Evolutionary conservation across 2,329 filamentous ascomycete genomes (phyloP), one percentile per base, ranked within the genome.

Genomic region (Cladosporium sp.): DNA sequence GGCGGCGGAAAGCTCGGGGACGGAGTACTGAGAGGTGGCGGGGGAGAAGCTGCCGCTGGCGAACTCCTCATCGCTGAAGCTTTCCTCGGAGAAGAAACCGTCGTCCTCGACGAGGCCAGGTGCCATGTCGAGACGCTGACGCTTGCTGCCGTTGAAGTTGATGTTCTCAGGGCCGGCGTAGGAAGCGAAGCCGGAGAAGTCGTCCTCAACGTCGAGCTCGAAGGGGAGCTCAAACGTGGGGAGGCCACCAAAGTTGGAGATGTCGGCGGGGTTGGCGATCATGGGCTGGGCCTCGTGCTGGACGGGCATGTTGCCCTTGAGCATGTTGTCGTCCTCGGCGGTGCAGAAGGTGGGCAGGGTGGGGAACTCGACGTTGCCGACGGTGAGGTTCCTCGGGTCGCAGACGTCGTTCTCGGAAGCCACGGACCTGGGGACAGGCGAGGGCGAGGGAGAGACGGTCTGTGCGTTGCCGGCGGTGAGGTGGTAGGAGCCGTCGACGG

Each of bases 201-300:
- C 89, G 78, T 95, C 89, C 64, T 95, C 91, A 1, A 87, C 90
- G 68, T 95, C 91, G 53, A 95, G 79, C 63, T 95, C 90, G 19
- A 91, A 93, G 60, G 95, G 82, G 59, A 89, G 87, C 69, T 95
- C 88, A 61, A 95, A 95, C 8, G 79, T 76, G 22, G 87, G 85
- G 31, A 93, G 78, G 19, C 80, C 80, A 73, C 79, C 71, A 57
- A 77, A 74, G 60, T 76, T 73, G 53, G 73, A 70, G 59, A 79
- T 74, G 61, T 77, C 71, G 52, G 65, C 33, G 48, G 67, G 62
- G 46, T 65, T 66, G 40, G 71, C 68, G 60, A 73, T 66, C 11
- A 54, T 49, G 31, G 50, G 50, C 43, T 53, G 50, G 13, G 50
- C 43, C 8, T 43, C 40, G n/a, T n/a, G 35, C 35, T 38, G 35